phyloP scores from a whole-genome alignment of 148 eudicot species.

The Pouteria glomerata region DNA sequence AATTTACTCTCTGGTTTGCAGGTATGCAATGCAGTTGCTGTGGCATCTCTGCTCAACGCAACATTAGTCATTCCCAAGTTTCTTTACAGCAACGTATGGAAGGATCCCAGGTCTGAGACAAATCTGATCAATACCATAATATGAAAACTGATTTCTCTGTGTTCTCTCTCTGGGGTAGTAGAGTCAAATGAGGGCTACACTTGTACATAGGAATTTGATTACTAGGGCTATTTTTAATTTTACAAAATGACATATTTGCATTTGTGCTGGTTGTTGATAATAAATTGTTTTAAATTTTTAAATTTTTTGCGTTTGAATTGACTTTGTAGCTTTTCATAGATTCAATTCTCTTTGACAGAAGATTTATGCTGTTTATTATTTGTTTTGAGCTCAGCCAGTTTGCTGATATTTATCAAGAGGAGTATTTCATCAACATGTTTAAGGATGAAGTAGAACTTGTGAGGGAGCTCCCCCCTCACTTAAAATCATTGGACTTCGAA shows the following conservation, averaged over 20 bases:
- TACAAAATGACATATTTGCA: too few relatives aligned
- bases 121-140: too few relatives aligned
- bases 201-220: too few relatives aligned
- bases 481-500: constrained; percentile 59
- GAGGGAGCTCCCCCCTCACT: constrained; percentile 66
- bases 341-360: too few relatives aligned
- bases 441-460: constrained; percentile 64
- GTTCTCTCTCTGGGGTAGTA: too few relatives aligned
- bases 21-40: constrained; percentile 98
- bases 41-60: constrained; percentile 84
- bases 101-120: constrained; percentile 66
- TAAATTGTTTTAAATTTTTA: too few relatives aligned
- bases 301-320: too few relatives aligned
- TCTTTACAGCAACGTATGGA: constrained; percentile 94
- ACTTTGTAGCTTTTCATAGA: too few relatives aligned
- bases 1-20: constrained; percentile 21
- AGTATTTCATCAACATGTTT: constrained; percentile 53
- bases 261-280: too few relatives aligned
- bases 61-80: constrained; percentile 83
- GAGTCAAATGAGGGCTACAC: too few relatives aligned
- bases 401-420: constrained; percentile 78
- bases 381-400: constrained; percentile 63
- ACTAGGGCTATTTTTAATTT: too few relatives aligned
- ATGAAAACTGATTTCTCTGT: too few relatives aligned
- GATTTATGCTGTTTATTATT: constrained; percentile 9